Percentiles rank a stretch among this genome's conserved stretches.
phyloP scores from a whole-genome alignment of 1,139 yeast species.

The Barnettozyma hawaiiensis region DNA sequence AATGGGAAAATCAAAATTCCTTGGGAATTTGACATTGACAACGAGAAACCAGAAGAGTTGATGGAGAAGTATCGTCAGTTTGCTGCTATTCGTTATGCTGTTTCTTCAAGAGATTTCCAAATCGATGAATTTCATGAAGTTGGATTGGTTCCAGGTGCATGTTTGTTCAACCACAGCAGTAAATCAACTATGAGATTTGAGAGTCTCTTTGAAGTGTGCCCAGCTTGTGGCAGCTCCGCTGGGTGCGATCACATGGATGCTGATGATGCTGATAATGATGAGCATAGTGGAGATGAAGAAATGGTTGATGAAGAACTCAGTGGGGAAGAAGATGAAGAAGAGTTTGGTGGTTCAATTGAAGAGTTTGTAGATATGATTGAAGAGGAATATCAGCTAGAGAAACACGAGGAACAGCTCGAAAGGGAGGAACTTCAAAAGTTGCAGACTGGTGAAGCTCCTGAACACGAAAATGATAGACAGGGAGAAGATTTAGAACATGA shows the following conservation, averaged over 20 bases:
- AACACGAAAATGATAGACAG: slow-evolving; percentile 31
- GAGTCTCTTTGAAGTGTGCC: slow-evolving; percentile 66
- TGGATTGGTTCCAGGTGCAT: slow-evolving; percentile 87
- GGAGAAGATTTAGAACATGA: slow-evolving; percentile 29
- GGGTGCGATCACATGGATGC: slow-evolving; percentile 39
- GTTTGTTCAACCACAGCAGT: slow-evolving; percentile 70
- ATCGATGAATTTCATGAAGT: slow-evolving; percentile 71
- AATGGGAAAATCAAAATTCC: slow-evolving; percentile 19
- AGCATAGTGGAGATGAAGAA: slow-evolving; percentile 22
- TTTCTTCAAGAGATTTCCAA: slow-evolving; percentile 75
- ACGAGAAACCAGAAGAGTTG: slow-evolving; percentile 15
- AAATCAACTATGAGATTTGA: slow-evolving; percentile 71
- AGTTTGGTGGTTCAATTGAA: slow-evolving; percentile 27
- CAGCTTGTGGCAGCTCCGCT: slow-evolving; percentile 58
- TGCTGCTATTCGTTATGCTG: slow-evolving; percentile 49
- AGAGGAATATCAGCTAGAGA: slow-evolving; percentile 9
- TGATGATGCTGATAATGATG: slow-evolving; percentile 19
- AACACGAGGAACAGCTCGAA: slow-evolving; percentile 19
- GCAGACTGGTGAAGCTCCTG: slow-evolving; percentile 11
- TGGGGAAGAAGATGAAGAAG: slow-evolving; percentile 24
- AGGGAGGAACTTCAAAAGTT: slow-evolving; percentile 24
- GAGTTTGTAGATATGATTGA: slow-evolving; percentile 21
- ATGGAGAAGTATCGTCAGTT: slow-evolving; percentile 34
- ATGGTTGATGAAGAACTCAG: slow-evolving; percentile 19
- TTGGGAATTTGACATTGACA: slow-evolving; percentile 22